Evolutionary conservation across 1,284 basidiomycete species (phyloP).

Genomic region (Schizophyllum commune): DNA sequence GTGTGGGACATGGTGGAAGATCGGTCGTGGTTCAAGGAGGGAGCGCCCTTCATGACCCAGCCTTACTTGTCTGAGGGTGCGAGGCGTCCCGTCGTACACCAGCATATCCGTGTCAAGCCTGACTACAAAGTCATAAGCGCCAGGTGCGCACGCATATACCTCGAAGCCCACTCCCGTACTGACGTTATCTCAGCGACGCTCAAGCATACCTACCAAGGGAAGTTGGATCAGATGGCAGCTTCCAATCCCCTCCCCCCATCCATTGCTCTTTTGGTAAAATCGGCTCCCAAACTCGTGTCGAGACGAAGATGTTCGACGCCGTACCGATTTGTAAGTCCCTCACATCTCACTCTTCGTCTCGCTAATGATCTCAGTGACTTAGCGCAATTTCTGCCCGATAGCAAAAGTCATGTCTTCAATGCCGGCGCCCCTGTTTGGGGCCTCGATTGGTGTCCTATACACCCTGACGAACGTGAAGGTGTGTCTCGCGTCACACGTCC

Average conservation of each 20-base stretch:
- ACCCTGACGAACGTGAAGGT: conserved; percentile 53
- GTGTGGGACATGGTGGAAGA: conserved; percentile 70
- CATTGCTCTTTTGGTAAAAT: conserved; percentile 58
- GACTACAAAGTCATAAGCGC: conserved; percentile 37
- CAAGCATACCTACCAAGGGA: conserved; percentile 51
- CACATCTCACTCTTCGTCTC: neutral
- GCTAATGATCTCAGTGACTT: conserved; percentile 5
- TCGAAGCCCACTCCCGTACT: conserved; percentile 5
- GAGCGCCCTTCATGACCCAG: conserved; percentile 20
- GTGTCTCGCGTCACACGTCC: conserved; percentile 12
- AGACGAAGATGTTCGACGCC: conserved; percentile 48
- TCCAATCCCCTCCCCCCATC: conserved; percentile 44
- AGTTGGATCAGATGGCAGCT: conserved; percentile 35
- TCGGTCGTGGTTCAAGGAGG: conserved; percentile 69
- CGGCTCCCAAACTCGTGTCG: conserved; percentile 38
- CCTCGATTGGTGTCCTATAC: conserved; percentile 84
- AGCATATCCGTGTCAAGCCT: conserved; percentile 30
- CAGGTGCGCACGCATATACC: conserved; percentile 34
- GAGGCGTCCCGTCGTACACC: conserved; percentile 53
- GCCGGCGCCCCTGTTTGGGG: conserved; percentile 83
- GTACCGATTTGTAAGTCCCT: conserved; percentile 45
- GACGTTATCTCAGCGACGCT: conserved; percentile 37
- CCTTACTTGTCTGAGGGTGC: conserved; percentile 28
- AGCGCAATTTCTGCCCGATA: conserved; percentile 44
- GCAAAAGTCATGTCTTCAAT: conserved; percentile 62